Evolutionary conservation across 1,139 yeast species (phyloP).

Genomic region (Lodderomyces orthopsilosis): DNA sequence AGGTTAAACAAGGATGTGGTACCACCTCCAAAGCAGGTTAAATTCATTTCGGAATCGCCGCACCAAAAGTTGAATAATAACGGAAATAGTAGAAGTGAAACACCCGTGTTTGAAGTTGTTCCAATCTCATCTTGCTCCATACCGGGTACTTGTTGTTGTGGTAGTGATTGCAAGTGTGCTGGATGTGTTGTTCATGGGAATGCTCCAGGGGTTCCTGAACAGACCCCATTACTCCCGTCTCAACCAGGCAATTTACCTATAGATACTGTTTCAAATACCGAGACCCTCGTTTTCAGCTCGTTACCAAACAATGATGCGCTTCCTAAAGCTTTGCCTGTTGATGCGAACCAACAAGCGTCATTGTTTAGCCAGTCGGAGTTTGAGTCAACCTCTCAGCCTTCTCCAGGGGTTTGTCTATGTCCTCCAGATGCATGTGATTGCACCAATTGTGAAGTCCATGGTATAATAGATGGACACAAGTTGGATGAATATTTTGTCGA

Average conservation of each 20-base stretch:
- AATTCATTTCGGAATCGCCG: slow-evolving; percentile 4
- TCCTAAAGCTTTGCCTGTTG: background rate
- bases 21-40: slow-evolving; percentile 1
- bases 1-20: slow-evolving; percentile 7
- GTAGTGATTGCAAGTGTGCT: slow-evolving; percentile 44
- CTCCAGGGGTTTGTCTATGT: slow-evolving; percentile 34
- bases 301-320: background rate
- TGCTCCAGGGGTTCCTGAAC: slow-evolving; percentile 6
- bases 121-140: slow-evolving; percentile 42
- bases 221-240: background rate
- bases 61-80: background rate
- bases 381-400: background rate
- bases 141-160: slow-evolving; percentile 52
- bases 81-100: background rate
- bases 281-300: slow-evolving; percentile 5
- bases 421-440: slow-evolving; percentile 48
- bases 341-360: background rate
- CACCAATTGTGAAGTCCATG: slow-evolving; percentile 53
- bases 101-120: slow-evolving; percentile 22
- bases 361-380: background rate
- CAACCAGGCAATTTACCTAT: slow-evolving; percentile 1
- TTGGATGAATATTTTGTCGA: slow-evolving; percentile 33
- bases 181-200: slow-evolving; percentile 48
- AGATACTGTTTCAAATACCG: slow-evolving; percentile 3
- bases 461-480: slow-evolving; percentile 49